Conservation (phyloP, 208 protist genomes). For the Trypanosoma lewisi region DNA sequence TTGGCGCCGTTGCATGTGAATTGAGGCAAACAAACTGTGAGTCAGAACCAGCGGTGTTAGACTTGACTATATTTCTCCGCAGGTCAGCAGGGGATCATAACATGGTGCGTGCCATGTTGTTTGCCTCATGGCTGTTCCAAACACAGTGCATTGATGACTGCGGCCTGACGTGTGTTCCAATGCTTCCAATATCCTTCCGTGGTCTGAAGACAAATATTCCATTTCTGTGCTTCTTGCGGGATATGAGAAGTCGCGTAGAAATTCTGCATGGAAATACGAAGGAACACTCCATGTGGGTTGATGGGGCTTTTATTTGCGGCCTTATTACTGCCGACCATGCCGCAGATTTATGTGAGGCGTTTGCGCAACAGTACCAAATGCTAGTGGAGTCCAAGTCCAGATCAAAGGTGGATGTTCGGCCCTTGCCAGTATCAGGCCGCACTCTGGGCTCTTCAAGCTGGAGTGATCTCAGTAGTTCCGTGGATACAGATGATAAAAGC, state of each 20-base stretch:
- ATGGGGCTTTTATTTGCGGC: conserved; percentile 39
- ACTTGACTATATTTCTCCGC: conserved; percentile 57
- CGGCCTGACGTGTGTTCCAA: conserved; percentile 26
- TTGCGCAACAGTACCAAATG: conserved; percentile 32
- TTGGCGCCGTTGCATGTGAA: conserved; percentile 34
- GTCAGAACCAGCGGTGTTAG: conserved; percentile 11
- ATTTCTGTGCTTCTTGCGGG: conserved; percentile 72
- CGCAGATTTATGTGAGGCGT: conserved; percentile 22
- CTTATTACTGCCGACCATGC: conserved; percentile 25
- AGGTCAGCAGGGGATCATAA: conserved; percentile 78
- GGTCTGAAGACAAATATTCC: conserved; percentile 70
- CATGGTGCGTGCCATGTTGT: conserved; percentile 54
- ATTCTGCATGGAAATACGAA: conserved; percentile 24
- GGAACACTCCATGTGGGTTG: conserved; percentile 33
- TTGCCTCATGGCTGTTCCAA: conserved; percentile 50
- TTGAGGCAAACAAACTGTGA: neutral
- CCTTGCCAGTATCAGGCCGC: neutral
- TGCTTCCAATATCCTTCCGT: conserved; percentile 28
- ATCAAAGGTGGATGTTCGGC: neutral
- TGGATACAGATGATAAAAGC: neutral
- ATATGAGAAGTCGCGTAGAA: conserved; percentile 44
- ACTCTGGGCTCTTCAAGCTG: neutral
- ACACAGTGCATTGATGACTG: conserved; percentile 36
- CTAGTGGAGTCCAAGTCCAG: conserved; percentile 30
- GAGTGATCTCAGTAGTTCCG: neutral